Conservation (phyloP, 2,329 filamentous ascomycete genomes). For the Pseudocercospora pini-densiflorae region DNA sequence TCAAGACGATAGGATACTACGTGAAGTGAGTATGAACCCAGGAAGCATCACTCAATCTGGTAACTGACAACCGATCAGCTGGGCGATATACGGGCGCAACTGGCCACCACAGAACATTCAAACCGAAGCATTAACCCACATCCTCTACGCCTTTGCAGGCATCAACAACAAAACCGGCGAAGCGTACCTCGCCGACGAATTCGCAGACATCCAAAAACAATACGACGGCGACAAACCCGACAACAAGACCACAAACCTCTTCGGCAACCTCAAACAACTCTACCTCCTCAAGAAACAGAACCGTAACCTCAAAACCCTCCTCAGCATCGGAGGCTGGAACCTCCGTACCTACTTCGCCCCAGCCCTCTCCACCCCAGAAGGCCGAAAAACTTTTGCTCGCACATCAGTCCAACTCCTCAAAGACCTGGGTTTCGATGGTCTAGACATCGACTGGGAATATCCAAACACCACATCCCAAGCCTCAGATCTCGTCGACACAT, state of each 20-base stretch:
- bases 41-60: background rate
- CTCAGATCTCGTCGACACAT: constrained; percentile 40
- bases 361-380: constrained; percentile 64
- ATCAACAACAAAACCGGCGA: constrained; percentile 77
- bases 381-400: constrained; percentile 69
- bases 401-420: constrained; percentile 75
- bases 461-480: constrained; percentile 46
- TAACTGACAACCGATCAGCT: constrained; percentile 25
- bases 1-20: constrained; percentile 73
- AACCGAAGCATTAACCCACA: constrained; percentile 77
- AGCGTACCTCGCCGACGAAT: constrained; percentile 71
- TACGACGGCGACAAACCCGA: constrained; percentile 68
- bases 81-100: constrained; percentile 70
- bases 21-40: constrained; percentile 60
- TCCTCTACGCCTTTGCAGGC: constrained; percentile 90
- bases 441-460: constrained; percentile 56
- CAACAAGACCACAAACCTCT: constrained; percentile 50
- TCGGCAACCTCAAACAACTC: constrained; percentile 77
- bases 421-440: constrained; percentile 72
- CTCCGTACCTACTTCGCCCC: constrained; percentile 76
- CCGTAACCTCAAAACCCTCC: constrained; percentile 74
- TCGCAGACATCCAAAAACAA: constrained; percentile 69
- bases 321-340: constrained; percentile 84
- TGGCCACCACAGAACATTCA: constrained; percentile 81
- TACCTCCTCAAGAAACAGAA: constrained; percentile 75